Percentiles rank a stretch among this genome's conserved stretches.
These are phyloP conservation scores for Saccharata proteae DNA, from an alignment of 2,329 filamentous ascomycete species.

Conservation along the genomic window DNA sequence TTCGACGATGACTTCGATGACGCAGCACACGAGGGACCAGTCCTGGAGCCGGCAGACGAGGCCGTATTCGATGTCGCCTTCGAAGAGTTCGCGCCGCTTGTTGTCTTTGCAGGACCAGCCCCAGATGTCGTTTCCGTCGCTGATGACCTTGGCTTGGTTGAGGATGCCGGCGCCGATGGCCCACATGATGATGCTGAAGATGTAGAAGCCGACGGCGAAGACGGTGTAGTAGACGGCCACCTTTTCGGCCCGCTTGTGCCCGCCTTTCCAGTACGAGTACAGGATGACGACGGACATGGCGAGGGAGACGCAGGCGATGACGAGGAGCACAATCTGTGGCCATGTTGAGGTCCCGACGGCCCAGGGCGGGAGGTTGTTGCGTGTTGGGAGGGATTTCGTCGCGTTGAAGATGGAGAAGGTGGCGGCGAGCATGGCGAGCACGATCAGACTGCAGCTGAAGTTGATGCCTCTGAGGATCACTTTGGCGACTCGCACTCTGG, in stretches of 20 bases:
- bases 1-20: conserved; percentile 93
- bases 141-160: conserved; percentile 62
- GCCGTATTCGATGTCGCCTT: conserved; percentile 72
- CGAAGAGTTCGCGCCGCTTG: conserved; percentile 62
- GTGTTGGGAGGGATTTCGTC: conserved; percentile 59
- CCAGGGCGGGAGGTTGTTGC: conserved; percentile 80
- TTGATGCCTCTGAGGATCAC: conserved; percentile 89
- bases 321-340: conserved; percentile 78
- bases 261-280: conserved; percentile 74
- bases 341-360: conserved; percentile 66
- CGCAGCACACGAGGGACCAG: conserved; percentile 90
- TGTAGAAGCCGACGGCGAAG: conserved; percentile 87
- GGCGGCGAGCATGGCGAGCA: conserved; percentile 79
- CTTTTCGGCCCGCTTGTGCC: conserved; percentile 81
- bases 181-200: conserved; percentile 89
- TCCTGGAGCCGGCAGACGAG: conserved; percentile 89
- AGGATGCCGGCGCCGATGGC: conserved; percentile 72
- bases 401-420: conserved; percentile 88
- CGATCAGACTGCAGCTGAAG: conserved; percentile 93
- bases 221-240: conserved; percentile 90
- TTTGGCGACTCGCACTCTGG: conserved; percentile 83
- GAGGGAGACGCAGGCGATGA: conserved; percentile 70
- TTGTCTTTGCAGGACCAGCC: conserved; percentile 96
- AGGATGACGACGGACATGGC: conserved; percentile 69
- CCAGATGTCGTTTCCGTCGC: conserved; percentile 82